Conservation (phyloP, 2,329 filamentous ascomycete genomes). For the Fusarium incarnatum region DNA sequence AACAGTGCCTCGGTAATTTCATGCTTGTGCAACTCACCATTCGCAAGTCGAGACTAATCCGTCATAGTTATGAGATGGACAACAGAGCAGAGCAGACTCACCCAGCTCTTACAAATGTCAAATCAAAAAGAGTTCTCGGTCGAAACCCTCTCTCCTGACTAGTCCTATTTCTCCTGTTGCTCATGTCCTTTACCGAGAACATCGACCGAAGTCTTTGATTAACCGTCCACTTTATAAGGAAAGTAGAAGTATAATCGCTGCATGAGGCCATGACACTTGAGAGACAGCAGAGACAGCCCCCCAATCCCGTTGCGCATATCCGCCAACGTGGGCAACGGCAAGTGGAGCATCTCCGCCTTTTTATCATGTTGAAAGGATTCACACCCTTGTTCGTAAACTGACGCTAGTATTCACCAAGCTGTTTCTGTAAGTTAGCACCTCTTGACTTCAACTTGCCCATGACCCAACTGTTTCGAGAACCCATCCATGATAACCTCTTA, state of each 20-base stretch:
- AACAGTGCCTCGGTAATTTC: neutral
- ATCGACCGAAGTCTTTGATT: slow-evolving; percentile 35
- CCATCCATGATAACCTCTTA: neutral
- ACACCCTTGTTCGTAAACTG: slow-evolving; percentile 3
- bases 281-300: neutral
- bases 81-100: neutral
- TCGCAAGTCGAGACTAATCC: slow-evolving; percentile 5
- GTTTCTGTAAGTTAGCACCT: slow-evolving; percentile 2
- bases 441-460: slow-evolving; percentile 8
- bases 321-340: slow-evolving; percentile 36
- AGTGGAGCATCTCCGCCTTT: slow-evolving; percentile 33
- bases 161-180: slow-evolving; percentile 13
- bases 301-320: slow-evolving; percentile 39
- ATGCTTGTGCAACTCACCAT: neutral
- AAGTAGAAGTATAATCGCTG: slow-evolving; percentile 4
- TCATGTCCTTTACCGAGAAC: slow-evolving; percentile 29
- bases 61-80: neutral
- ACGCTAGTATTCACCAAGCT: slow-evolving; percentile 12
- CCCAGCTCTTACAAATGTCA: neutral
- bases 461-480: slow-evolving; percentile 18
- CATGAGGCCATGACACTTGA: slow-evolving; percentile 13
- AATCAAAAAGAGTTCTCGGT: slow-evolving; percentile 33
- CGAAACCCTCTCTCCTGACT: slow-evolving; percentile 10
- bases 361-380: slow-evolving; percentile 8
- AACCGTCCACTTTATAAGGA: slow-evolving; percentile 13